Evolutionary conservation across 2,329 filamentous ascomycete genomes (phyloP), one percentile per base, ranked within the genome.

Genomic region (Colletotrichum sp.): DNA sequence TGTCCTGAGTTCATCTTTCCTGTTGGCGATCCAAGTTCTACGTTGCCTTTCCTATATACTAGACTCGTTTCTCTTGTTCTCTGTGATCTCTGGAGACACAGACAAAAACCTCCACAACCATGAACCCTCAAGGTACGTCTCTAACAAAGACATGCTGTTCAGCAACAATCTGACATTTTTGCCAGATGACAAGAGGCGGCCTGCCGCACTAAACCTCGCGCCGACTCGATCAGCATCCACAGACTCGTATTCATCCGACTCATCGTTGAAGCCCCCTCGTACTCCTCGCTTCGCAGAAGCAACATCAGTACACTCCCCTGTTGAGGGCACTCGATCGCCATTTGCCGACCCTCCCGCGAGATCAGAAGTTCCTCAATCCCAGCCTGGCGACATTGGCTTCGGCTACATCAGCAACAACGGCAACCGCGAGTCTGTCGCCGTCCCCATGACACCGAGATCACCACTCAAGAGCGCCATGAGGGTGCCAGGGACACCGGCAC

Each of bases 391-490:
- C 86, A 92, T 98, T 78, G 96, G 96, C 79, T 98, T 99, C 85
- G 96, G 96, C 83, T 98, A 98, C 87, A 94, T 98, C 82, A 90
- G 92, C 79, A 64, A 67, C 43, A 68, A 65, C 14, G 48, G 26
- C 64, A 83, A 87, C 86, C 86, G 88, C 83, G 88, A 93, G 79
- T 86, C 89, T 76, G 89, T 93, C 81, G 89, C 89, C 78, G 89
- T 91, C 83, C 93, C 90, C 75, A 91, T 91, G 88, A 91, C 93
- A 48, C 95, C 95, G 69, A 93, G 90, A 80, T 94, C 95, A 24
- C 95, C 95, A 8, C 90, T 98, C 80, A 98, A 97, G 89, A 98
- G 95, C 85, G 96, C 96, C 70, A 90, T 98, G 89, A 98, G 92
- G 87, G 93, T 95, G 21, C 96, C 96, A 6, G 95, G 96, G 24